Evolutionary conservation across 371 early-diverging fungal genomes (phyloP).

Genomic region (Massospora cicadina): DNA sequence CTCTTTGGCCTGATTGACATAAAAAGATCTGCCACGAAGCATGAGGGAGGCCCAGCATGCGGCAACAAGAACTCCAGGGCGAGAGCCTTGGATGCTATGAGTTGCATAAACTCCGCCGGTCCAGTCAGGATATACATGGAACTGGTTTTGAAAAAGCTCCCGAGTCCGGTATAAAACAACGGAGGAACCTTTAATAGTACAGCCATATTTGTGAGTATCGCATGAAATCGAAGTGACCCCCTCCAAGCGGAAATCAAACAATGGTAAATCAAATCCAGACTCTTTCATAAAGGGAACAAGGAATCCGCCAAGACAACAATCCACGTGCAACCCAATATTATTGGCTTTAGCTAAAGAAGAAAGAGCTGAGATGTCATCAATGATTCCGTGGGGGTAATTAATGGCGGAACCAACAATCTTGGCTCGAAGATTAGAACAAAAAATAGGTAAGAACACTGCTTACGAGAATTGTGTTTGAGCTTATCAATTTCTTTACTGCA

Average conservation of each 20-base stretch:
- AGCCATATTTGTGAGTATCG: constrained; percentile 95
- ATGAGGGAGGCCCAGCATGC: constrained; percentile 91
- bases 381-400: constrained; percentile 85
- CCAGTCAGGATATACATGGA: constrained; percentile 81
- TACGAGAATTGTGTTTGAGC: constrained; percentile 75
- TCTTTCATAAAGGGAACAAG: constrained; percentile 83
- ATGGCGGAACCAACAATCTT: constrained; percentile 79
- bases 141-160: constrained; percentile 71
- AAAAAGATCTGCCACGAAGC: constrained; percentile 71
- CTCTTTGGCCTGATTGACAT: constrained; percentile 56
- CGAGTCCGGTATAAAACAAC: constrained; percentile 76
- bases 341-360: constrained; percentile 62
- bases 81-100: constrained; percentile 80
- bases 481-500: constrained; percentile 59
- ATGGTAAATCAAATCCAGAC: constrained; percentile 66
- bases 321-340: constrained; percentile 81
- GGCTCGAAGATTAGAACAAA: not conserved
- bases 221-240: constrained; percentile 92
- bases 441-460: not conserved
- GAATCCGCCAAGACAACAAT: constrained; percentile 93
- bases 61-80: constrained; percentile 86
- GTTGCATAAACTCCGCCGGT: constrained; percentile 93
- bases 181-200: constrained; percentile 94
- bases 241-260: constrained; percentile 76
- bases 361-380: constrained; percentile 75